These are phyloP conservation scores for Picea sitchensis DNA, from an alignment of 75 land plant genomes.

Conservation along the genomic window DNA sequence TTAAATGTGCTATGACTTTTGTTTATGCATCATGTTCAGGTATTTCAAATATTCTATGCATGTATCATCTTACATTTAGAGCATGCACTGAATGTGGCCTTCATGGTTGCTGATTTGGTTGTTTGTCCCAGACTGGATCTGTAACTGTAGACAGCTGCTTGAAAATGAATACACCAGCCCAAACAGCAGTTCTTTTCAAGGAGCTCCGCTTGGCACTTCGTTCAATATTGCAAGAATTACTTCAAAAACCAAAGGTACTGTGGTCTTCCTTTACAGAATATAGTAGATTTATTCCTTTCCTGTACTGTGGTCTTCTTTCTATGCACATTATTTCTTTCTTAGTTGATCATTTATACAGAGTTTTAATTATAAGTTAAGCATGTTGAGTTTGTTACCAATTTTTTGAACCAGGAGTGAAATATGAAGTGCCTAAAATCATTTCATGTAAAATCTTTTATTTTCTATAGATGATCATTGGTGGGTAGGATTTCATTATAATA, in stretches of 20 bases:
- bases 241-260: slow-evolving; percentile 72
- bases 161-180: slow-evolving; percentile 81
- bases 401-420: neutral
- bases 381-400: no score
- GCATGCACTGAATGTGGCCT: neutral
- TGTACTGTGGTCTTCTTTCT: neutral
- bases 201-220: slow-evolving; percentile 76
- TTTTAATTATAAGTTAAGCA: no score
- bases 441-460: neutral
- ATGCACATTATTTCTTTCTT: neutral
- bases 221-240: slow-evolving; percentile 63
- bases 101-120: neutral
- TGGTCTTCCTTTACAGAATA: neutral
- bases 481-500: neutral
- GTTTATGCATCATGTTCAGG: slow-evolving; percentile 7
- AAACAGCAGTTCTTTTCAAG: slow-evolving; percentile 86
- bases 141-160: slow-evolving; percentile 84
- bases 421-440: neutral
- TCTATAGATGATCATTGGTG: neutral
- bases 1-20: neutral
- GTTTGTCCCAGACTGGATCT: slow-evolving; percentile 55
- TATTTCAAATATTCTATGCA: neutral
- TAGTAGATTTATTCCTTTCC: neutral
- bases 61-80: neutral
- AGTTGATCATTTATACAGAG: no score